Conservation (phyloP, 495 filamentous ascomycete genomes). For the Rhizodiscina lignyota region DNA sequence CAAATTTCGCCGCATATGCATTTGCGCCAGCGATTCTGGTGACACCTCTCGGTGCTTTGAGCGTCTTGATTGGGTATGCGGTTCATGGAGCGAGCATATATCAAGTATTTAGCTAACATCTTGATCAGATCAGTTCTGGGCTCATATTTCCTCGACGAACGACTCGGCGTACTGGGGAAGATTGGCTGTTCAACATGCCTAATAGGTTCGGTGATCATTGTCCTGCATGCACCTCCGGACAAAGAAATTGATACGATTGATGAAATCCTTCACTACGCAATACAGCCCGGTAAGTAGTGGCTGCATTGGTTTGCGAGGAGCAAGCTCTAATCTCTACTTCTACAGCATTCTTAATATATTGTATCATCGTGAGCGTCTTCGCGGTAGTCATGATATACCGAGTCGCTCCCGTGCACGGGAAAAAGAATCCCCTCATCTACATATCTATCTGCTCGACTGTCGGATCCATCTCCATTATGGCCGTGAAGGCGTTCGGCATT, state of each 20-base stretch:
- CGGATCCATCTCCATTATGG: constrained; percentile 94
- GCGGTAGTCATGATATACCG: constrained; percentile 90
- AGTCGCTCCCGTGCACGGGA: constrained; percentile 73
- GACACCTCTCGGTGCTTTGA: constrained; percentile 81
- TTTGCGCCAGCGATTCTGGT: constrained; percentile 96
- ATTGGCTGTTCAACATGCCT: constrained; percentile 92
- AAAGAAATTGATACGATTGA: constrained; percentile 76
- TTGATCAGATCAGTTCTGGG: constrained; percentile 59
- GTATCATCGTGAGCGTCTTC: constrained; percentile 57
- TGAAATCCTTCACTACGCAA: constrained; percentile 71
- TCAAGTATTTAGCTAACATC: neutral
- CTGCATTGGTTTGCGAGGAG: too few relatives aligned
- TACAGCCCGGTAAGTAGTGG: constrained; percentile 57
- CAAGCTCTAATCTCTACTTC: too few relatives aligned
- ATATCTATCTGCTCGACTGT: constrained; percentile 95
- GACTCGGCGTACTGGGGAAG: constrained; percentile 75
- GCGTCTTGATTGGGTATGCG: constrained; percentile 72
- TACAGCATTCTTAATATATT: constrained; percentile 76
- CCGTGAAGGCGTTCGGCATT: constrained; percentile 94
- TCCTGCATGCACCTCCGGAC: constrained; percentile 91
- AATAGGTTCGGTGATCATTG: constrained; percentile 91
- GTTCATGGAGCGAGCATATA: neutral
- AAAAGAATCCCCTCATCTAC: constrained; percentile 87
- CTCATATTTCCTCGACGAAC: constrained; percentile 83
- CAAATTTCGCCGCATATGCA: constrained; percentile 94